Base-by-base conservation (phyloP, 139 green algal species). In the Trebouxia sp. region DNA sequence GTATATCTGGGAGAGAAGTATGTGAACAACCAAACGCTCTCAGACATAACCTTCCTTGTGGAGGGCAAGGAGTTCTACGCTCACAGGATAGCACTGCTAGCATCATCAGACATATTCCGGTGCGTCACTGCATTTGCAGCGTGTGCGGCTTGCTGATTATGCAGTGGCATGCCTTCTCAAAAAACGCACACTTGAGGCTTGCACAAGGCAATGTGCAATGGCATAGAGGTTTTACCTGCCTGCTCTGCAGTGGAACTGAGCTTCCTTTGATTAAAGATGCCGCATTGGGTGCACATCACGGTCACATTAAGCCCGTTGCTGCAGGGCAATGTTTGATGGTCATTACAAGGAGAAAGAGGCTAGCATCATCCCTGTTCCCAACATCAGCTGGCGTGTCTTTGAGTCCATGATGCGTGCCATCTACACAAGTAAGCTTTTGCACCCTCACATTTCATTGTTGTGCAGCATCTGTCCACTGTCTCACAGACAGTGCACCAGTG, bases 31-130 rank as follows among this genome's bases (percentile, higher is more conserved):
- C 83, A 86, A 7, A 96, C 90, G 24, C 82, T 97, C 24, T 92
- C 92, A 28, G 96, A 99, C 82, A 89, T 98, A 5, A 94, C 88
- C 3, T 99, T 99, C 82, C 86, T 97, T n/a, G 89, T 93, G 15
- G 96, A 99, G 84, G 95, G 92, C 48, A 83, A 81, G 67, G 86
- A 88, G 20, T 98, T 98, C 83, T 90, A 95, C 74, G 96, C 95
- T 8, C 96, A 99, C 86, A 87, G 91, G 35, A 96, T 98, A 48
- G 94, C 94, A 1, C 89, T 99, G 78, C 86, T 97, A 45, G 93
- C 93, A 0, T 93, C 87, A n/a, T 95, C 88, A 42, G 93, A 98
- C 55, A 92, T 93, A 42, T 99, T 99, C 89, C 82, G 69, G 69
- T 35, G 38, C 24, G 66, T 58, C 4, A 28, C 50, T 58, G 50